Percentiles rank a stretch among this genome's conserved stretches.
phyloP scores from a whole-genome alignment of 306 rosid genomes.

The Dryas octopetala region DNA sequence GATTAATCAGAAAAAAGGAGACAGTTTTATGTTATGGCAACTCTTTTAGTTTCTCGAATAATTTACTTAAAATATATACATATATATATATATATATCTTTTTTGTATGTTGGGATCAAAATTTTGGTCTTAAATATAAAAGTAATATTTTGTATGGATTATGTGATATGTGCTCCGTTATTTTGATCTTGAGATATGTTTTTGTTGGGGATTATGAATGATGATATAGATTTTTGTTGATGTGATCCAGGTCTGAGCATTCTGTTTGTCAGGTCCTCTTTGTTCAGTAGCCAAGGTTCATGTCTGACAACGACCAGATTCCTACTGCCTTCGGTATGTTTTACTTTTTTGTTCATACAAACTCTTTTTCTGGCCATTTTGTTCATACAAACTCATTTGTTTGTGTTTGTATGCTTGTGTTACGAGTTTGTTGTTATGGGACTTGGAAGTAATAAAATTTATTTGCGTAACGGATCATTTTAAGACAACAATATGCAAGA shows the following conservation, averaged over 20 bases:
- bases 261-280: slow-evolving; percentile 38
- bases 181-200: background rate
- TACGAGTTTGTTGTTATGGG: background rate
- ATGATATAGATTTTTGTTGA: background rate
- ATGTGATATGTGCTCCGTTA: background rate
- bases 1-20: background rate
- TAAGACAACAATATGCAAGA: background rate
- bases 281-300: slow-evolving; percentile 51
- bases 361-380: background rate
- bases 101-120: background rate
- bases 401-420: background rate
- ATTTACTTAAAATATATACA: no score
- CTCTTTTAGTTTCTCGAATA: no score
- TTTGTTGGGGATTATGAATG: background rate
- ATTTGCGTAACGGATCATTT: background rate
- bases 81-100: no score
- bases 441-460: background rate
- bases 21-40: background rate
- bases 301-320: slow-evolving; percentile 78
- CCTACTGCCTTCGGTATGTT: slow-evolving; percentile 66
- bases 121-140: background rate
- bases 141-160: background rate
- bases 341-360: background rate
- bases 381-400: background rate
- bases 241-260: slow-evolving; percentile 42